Evolutionary conservation across 2,329 filamentous ascomycete species (phyloP).

Genomic region (Scedosporium aurantiacum): DNA sequence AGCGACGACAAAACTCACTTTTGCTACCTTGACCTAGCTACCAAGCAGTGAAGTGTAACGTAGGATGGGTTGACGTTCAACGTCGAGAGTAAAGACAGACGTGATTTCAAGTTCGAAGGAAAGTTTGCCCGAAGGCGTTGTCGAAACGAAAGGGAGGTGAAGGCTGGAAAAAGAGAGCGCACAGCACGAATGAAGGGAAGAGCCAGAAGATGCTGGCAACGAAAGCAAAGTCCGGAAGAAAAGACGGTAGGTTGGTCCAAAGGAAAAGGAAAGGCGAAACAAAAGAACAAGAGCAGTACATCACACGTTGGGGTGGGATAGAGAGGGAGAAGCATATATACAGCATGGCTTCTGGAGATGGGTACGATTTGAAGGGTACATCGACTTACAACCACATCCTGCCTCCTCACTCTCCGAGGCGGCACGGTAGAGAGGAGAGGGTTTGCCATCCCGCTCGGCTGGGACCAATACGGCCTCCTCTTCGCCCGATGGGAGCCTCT

Average conservation of each 20-base stretch:
- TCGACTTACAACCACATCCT: neutral
- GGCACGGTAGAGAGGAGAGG: neutral
- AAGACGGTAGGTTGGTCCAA: neutral
- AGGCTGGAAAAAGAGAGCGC: neutral
- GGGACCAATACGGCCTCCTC: neutral
- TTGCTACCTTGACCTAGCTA: neutral
- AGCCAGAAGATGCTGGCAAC: neutral
- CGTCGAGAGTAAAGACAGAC: neutral
- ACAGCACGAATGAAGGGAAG: constrained; percentile 1
- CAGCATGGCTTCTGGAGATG: neutral
- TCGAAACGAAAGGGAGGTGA: neutral
- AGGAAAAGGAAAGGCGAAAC: neutral
- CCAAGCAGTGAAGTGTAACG: neutral
- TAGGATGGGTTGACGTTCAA: neutral
- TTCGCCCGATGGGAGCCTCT: neutral
- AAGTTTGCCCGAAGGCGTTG: neutral
- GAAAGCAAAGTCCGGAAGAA: neutral
- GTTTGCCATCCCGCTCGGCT: neutral
- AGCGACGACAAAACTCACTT: neutral
- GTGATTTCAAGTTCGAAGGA: neutral
- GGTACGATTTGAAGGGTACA: neutral
- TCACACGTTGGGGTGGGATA: neutral
- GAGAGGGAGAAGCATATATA: neutral
- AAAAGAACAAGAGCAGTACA: neutral
- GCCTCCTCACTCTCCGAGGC: neutral